Evolutionary conservation across 257 asterid genomes (phyloP).

Genomic region (Linderniella brevidens): DNA sequence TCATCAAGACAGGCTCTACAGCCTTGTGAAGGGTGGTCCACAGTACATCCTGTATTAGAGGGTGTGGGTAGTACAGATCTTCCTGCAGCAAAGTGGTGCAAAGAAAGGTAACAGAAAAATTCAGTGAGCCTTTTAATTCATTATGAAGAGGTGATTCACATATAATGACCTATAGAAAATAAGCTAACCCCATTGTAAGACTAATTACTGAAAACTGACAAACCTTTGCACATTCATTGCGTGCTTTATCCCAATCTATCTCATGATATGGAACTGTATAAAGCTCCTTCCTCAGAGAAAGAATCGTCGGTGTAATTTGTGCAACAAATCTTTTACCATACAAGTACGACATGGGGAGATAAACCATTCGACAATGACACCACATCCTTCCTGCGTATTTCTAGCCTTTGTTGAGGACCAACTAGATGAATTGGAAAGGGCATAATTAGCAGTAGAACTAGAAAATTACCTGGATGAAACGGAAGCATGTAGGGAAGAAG

Average conservation of each 20-base stretch:
- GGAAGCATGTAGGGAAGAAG: conserved; percentile 76
- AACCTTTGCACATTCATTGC: conserved; percentile 93
- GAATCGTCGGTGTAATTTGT: conserved; percentile 77
- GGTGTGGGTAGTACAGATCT: conserved; percentile 95
- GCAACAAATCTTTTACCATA: conserved; percentile 90
- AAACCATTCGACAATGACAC: conserved; percentile 99
- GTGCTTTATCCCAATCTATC: conserved; percentile 72
- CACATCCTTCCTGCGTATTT: conserved; percentile 83
- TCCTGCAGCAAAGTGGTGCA: conserved; percentile 37
- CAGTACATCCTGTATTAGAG: conserved; percentile 71
- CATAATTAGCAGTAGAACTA: conserved; percentile 1
- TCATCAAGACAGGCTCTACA: conserved; percentile 75
- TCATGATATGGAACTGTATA: conserved; percentile 74
- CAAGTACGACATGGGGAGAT: conserved; percentile 92
- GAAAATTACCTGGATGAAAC: conserved; percentile 74
- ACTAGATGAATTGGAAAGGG: conserved; percentile 4
- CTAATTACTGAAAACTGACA: conserved; percentile 6
- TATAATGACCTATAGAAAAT: too few relatives aligned
- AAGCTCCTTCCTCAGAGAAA: conserved; percentile 83
- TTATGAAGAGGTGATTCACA: too few relatives aligned
- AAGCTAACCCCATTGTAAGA: too few relatives aligned
- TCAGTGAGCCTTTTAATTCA: too few relatives aligned
- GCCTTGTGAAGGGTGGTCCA: conserved; percentile 81
- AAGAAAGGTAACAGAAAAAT: conserved; percentile 1
- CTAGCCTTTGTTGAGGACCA: too few relatives aligned